Evolutionary conservation across 176 grass and related monocot genomes (phyloP), one percentile per base, ranked within the genome.

Genomic region (Chloris gayana): DNA sequence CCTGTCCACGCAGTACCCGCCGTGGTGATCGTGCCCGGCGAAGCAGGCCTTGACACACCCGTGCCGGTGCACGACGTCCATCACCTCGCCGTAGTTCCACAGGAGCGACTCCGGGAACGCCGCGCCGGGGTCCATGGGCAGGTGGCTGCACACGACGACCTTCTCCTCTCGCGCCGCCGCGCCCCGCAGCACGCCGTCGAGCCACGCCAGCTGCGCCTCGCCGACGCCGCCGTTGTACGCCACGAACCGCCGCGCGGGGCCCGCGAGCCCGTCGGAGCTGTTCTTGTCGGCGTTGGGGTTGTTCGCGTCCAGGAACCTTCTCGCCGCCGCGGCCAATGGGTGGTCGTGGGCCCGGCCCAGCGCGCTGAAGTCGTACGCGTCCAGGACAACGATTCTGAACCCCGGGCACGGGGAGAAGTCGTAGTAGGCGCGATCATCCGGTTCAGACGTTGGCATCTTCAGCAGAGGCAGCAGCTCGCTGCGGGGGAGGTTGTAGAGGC

Each of bases 401-500:
- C 79, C 78, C 6, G 86, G 84, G 82, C 77, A 85, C 5, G 89
- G 92, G 0, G 81, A 92, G 81, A 98, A 87, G 24, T 98, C 95
- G 26, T 98, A 93, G 53, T 98, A 98, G 15, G 92, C 90, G 21
- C 46, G 83, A 9, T 68, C 51, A 18, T 22, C 56, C 2, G 9
- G 12, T 12, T 44, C 41, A 13, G 41, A 44, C 1, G 87, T 85
- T 54, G 92, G 84, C 69, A 98, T 85, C 67, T 98, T 98, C 30
- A 98, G 59, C 82, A 92, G 27, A 25, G 92, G 53, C 21, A 98
- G 61, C 25, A 98, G 77, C 79, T 93, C 45, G 74, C 50, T 85
- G 27, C 92, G 82, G 3, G 95, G 95, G 75, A 98, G 92, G 74
- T 98, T 94, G 68, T 98, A 98, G 22, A 98, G 95, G 85, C 95